Evolutionary conservation across 2,329 filamentous ascomycete genomes (phyloP).

Genomic region (Epichloe aotearoae): DNA sequence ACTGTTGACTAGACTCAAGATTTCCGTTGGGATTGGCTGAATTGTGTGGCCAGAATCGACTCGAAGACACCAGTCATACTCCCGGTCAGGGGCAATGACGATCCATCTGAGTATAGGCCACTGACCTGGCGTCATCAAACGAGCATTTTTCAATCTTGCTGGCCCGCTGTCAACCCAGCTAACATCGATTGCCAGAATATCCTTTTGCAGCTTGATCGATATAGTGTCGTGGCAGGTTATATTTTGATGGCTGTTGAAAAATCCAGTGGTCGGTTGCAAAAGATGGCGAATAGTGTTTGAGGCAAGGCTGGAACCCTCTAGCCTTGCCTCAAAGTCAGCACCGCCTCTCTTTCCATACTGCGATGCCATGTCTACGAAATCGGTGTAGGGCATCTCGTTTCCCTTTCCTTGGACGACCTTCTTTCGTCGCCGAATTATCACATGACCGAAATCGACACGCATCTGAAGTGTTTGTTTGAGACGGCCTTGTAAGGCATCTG

Average conservation of each 20-base stretch:
- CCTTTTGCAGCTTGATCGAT: slow-evolving; percentile 3
- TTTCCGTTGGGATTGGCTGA: slow-evolving; percentile 8
- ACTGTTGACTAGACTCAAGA: slow-evolving; percentile 11
- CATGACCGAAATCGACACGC: slow-evolving; percentile 19
- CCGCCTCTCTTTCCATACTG: slow-evolving; percentile 18
- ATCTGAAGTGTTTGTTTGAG: slow-evolving; percentile 16
- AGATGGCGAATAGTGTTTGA: slow-evolving; percentile 6
- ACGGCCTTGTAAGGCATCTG: slow-evolving; percentile 13
- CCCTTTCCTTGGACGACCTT: slow-evolving; percentile 7
- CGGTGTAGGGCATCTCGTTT: slow-evolving; percentile 12
- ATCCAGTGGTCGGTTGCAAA: not conserved
- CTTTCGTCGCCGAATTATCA: slow-evolving; percentile 15
- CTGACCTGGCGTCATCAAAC: slow-evolving; percentile 10
- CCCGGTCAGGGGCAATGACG: slow-evolving; percentile 22
- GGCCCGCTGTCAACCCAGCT: slow-evolving; percentile 2
- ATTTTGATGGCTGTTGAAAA: slow-evolving; percentile 8
- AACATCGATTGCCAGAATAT: slow-evolving; percentile 12
- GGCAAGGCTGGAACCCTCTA: slow-evolving; percentile 2
- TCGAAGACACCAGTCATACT: slow-evolving; percentile 22
- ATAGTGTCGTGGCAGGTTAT: slow-evolving; percentile 11
- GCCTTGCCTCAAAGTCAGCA: slow-evolving; percentile 13
- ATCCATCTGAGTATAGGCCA: slow-evolving; percentile 19
- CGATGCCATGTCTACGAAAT: slow-evolving; percentile 15
- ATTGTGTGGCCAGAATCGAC: slow-evolving; percentile 14
- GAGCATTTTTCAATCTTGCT: slow-evolving; percentile 12